These are phyloP conservation scores for Eleusine indica DNA, from an alignment of 176 grass and related monocot species.

Conservation along the genomic window DNA sequence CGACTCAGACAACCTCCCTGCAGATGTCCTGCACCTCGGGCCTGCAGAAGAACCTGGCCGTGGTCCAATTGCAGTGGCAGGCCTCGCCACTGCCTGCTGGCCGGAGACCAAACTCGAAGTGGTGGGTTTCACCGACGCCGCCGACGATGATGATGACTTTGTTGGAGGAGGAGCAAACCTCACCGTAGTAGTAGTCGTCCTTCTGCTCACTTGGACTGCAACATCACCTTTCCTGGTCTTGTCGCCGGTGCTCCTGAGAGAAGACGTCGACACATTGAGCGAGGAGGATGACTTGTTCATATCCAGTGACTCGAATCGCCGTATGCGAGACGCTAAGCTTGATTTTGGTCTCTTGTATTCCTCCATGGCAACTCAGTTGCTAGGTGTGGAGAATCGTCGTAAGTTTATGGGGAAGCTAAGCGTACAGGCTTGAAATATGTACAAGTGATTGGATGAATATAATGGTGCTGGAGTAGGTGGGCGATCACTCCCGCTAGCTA, in stretches of 20 bases:
- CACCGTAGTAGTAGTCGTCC: conserved; percentile 27
- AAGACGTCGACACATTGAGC: conserved; percentile 44
- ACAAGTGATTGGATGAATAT: not conserved
- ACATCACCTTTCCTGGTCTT: not conserved
- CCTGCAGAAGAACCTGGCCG: conserved; percentile 36
- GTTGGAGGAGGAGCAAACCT: conserved; percentile 31
- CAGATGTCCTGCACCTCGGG: not conserved
- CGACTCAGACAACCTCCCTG: conserved; percentile 17
- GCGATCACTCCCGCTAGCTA: not conserved
- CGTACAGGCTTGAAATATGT: not conserved
- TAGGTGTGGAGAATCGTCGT: not conserved
- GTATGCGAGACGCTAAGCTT: conserved; percentile 10
- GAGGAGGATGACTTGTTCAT: conserved; percentile 36
- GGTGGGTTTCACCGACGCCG: not conserved
- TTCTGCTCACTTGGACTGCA: not conserved
- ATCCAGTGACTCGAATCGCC: conserved; percentile 30
- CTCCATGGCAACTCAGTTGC: conserved; percentile 23
- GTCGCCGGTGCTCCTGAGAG: conserved; percentile 31
- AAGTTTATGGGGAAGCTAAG: not conserved
- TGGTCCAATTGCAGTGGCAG: not conserved
- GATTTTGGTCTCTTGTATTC: conserved; percentile 29
- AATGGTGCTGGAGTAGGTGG: not conserved
- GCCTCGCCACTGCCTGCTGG: conserved; percentile 23
- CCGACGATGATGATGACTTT: not conserved
- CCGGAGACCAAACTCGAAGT: not conserved